Evolutionary conservation across 371 early-diverging fungal species (phyloP).

Genomic region (Edhazardia aedis): DNA sequence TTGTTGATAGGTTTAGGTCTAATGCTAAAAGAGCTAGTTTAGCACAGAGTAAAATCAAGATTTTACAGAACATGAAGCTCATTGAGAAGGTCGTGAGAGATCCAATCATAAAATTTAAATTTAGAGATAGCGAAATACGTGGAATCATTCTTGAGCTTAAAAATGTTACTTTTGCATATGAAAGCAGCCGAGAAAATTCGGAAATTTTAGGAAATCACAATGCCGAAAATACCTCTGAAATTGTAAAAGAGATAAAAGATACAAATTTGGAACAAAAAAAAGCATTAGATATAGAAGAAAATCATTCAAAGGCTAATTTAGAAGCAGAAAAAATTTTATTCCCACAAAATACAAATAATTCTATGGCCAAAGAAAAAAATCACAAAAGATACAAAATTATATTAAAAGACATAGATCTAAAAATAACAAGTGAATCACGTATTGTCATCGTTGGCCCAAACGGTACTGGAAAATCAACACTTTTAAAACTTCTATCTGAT

Average conservation of each 20-base stretch:
- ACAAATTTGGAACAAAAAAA: not conserved
- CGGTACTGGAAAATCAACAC: slow-evolving; percentile 64
- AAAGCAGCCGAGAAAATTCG: not conserved
- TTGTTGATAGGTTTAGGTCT: slow-evolving; percentile 89
- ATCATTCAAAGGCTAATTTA: not conserved
- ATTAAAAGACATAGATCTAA: slow-evolving; percentile 50
- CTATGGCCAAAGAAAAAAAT: too few relatives aligned
- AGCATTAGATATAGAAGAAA: not conserved
- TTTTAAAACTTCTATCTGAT: slow-evolving; percentile 60
- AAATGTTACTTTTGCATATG: not conserved
- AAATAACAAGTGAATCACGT: slow-evolving; percentile 53
- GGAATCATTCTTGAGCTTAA: not conserved
- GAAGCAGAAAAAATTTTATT: too few relatives aligned
- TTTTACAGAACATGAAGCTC: slow-evolving; percentile 61
- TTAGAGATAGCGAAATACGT: slow-evolving; percentile 2
- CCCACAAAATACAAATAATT: too few relatives aligned
- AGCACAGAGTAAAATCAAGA: slow-evolving; percentile 86
- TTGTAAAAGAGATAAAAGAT: not conserved
- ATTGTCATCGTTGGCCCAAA: slow-evolving; percentile 60
- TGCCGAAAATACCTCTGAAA: not conserved
- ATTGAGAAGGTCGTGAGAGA: slow-evolving; percentile 11
- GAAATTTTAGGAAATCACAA: not conserved
- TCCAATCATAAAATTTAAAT: slow-evolving; percentile 21
- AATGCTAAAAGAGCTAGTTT: slow-evolving; percentile 87
- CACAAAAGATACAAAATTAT: slow-evolving; percentile 51